Base-by-base conservation (phyloP, 805 yeast genomes). In the Suhomyces sp. region DNA sequence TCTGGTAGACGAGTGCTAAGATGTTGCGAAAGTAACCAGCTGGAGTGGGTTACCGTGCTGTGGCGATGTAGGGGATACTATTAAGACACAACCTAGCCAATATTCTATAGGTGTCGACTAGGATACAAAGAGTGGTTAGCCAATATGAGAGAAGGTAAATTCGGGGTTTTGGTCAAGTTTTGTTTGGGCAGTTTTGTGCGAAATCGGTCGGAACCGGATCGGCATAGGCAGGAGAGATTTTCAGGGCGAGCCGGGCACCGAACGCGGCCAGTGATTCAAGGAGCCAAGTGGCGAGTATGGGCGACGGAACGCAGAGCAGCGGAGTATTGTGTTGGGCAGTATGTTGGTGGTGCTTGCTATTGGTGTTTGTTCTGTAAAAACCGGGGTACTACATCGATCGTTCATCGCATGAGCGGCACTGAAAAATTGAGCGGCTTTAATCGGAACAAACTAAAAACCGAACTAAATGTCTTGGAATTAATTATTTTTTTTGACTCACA, bases 1-100 rank as follows among this genome's bases (percentile, higher is more conserved):
- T 33, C 17, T 33, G 17, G 36, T 33, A n/a, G 36, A 13, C 36
- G 15, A 33, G 36, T 13, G 36, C 8, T 13, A 55, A 57, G 33
- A 29, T 40, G 10, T 9, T 19, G 19, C 50, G 52, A n/a, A 33
- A 33, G 17, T 33, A 33, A 17, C 36, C 36, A 9, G 4, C 17
- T n/a, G 5, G 36, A n/a, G 6, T 33, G 36, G 36, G 9, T 33
- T 29, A 29, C 36, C 6, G 36, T 33, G 9, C 8, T 6, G 36
- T 33, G 19, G 36, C 33, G 33, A 29, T 29, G 6, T 29, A 29
- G n/a, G 33, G 33, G n/a, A 12, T 10, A 12, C 6, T 33, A n/a
- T 33, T 33, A 33, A 6, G 8, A 33, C 15, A 33, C 17, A 33
- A 33, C 36, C 17, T n/a, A 33, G 36, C 9, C 36, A 33, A n/a